Base-by-base conservation (phyloP, 2,329 filamentous ascomycete species). In the Ceratocystis papillata region DNA sequence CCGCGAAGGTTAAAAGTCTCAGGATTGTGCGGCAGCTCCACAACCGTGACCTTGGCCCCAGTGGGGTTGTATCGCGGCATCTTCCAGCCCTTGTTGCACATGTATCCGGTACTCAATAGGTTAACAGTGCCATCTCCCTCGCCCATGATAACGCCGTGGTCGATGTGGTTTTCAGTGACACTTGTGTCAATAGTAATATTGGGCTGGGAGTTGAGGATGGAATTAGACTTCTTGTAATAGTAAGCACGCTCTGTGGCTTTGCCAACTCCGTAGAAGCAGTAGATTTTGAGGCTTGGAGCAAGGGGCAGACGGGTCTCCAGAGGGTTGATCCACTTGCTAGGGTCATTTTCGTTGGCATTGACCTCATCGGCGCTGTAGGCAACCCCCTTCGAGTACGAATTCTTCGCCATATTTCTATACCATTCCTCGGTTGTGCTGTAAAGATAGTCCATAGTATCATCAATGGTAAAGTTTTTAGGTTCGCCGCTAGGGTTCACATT, bases 111-210 rank as follows among this genome's bases (percentile, higher is more conserved):
- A 71, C 89, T 95, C 10, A 99, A 77, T n/a, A 99, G 76, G 70
- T 92, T 96, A 53, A 99, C 94, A 0, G 94, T 99, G 1, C 94
- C 94, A 71, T 99, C 94, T 3, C 94, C 94, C 75, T 97, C 94
- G 46, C 93, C 93, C 81, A 96, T 87, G 44, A 96, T 81, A n/a
- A 99, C 90, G 28, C 94, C 94, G 70, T 89, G 94, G 73, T 99
- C 92, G 3, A 85, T 79, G 2, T 80, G 79, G 17, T 80, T 82
- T 64, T 80, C 79, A 1, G 79, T 87, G 41, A 87, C 73, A 0
- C 77, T 79, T 0, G 86, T 88, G 71, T 90, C 87, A 48, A 89
- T 88, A 1, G 86, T 89, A 70, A 90, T 84, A 71, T 90, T 90
- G 30, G 55, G 55, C 20, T 82, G 85, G 5, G 84, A 85, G n/a